Evolutionary conservation across 192 early-diverging fungal genomes (phyloP).

Genomic region (Geranomyces variabilis): DNA sequence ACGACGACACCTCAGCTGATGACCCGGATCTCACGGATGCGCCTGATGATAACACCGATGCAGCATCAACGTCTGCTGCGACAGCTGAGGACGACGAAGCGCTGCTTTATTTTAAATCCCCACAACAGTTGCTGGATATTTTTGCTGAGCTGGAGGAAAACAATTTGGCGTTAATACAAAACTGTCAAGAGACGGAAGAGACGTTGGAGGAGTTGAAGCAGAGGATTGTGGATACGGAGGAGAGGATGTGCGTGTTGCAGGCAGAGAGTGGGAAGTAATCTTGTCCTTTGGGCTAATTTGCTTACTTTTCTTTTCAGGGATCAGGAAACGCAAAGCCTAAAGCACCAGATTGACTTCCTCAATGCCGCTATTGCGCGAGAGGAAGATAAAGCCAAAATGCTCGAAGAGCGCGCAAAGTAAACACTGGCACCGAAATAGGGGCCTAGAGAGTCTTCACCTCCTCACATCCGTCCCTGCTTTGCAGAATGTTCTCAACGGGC

Average conservation of each 20-base stretch:
- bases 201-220: conserved; percentile 58
- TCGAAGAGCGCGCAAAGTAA: conserved; percentile 61
- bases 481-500: conserved; percentile 51
- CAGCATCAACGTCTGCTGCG: background rate
- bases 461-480: background rate
- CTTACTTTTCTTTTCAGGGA: conserved; percentile 40
- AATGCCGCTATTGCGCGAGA: conserved; percentile 57
- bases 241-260: conserved; percentile 48
- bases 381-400: conserved; percentile 57
- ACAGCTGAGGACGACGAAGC: conserved; percentile 46
- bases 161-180: conserved; percentile 62
- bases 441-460: no score
- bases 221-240: conserved; percentile 57
- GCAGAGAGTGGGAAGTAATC: background rate
- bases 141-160: conserved; percentile 67
- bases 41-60: background rate
- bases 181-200: conserved; percentile 66
- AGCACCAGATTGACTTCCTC: conserved; percentile 60
- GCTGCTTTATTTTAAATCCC: conserved; percentile 53
- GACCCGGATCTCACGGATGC: conserved; percentile 2
- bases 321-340: conserved; percentile 55
- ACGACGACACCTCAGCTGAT: background rate
- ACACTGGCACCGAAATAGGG: background rate
- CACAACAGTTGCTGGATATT: conserved; percentile 60
- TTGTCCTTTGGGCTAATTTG: background rate